Evolutionary conservation across 495 filamentous ascomycete species (phyloP).

Genomic region (Poronia punctata): DNA sequence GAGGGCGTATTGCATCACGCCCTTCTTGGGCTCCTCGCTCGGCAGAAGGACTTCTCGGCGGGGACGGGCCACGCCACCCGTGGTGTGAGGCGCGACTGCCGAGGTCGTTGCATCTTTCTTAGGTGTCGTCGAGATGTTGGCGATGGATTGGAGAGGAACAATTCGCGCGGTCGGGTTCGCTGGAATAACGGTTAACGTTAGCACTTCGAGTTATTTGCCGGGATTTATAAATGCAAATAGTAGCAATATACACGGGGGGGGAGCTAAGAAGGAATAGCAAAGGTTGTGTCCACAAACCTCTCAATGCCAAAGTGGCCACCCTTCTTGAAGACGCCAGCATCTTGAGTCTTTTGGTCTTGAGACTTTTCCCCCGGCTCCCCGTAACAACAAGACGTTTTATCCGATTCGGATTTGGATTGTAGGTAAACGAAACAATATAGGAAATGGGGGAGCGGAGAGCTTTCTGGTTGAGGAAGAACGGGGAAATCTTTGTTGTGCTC

Average conservation of each 20-base stretch:
- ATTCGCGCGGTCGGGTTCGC: constrained; percentile 56
- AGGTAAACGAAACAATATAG: constrained; percentile 6
- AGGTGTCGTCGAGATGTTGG: constrained; percentile 55
- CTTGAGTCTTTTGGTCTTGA: too few species aligned
- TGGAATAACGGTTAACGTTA: too few species aligned
- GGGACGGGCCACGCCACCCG: constrained; percentile 33
- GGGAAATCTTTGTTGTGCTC: too few species aligned
- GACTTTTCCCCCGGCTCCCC: constrained; percentile 14
- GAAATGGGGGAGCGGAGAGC: constrained; percentile 23
- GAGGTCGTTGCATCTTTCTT: constrained; percentile 53
- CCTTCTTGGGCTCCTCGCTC: constrained; percentile 90
- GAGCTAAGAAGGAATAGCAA: too few species aligned
- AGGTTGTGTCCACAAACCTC: constrained; percentile 53
- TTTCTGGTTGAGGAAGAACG: constrained; percentile 3
- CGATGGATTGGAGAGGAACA: constrained; percentile 50
- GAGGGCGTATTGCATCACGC: constrained; percentile 95
- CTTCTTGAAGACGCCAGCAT: constrained; percentile 62
- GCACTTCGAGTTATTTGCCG: too few species aligned
- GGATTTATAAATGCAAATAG: too few species aligned
- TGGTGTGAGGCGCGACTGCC: constrained; percentile 35
- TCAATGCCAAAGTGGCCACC: constrained; percentile 59
- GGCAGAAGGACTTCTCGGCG: constrained; percentile 74
- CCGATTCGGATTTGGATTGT: constrained; percentile 7
- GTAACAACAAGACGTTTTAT: too few species aligned
- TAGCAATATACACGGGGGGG: not conserved